Evolutionary conservation across 1,284 basidiomycete species (phyloP), one percentile per base, ranked within the genome.

Genomic region (Leccinum subrobustum): DNA sequence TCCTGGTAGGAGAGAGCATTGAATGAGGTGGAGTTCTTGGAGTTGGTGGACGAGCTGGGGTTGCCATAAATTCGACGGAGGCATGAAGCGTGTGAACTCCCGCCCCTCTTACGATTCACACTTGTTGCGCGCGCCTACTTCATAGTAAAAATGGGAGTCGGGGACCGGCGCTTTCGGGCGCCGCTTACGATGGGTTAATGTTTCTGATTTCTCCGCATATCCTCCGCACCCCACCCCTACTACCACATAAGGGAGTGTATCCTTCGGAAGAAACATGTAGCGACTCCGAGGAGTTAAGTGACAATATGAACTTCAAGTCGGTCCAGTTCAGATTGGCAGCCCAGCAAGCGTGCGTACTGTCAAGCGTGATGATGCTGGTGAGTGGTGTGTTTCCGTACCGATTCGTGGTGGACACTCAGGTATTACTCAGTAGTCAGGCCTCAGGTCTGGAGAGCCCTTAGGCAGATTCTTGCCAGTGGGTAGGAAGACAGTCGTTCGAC

Each of bases 281-380:
- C 39, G 9, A 11, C n/a, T 42, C 39, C 39, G n/a, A 42, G n/a
- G 39, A 42, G 39, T 25, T 25, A 25, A 6, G 25, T 25, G 25
- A 25, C 25, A 25, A 25, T 25, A 47, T 20, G 42, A 47, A 47
- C 42, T 20, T 47, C 33, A 1, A 35, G 33, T 35, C 12, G 18
- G 11, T 20, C 18, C 5, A 11, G 6, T 20, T 20, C 9, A 20
- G 42, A 20, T 20, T 31, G 31, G 42, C 9, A 44, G 8, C 18
- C 8, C 11, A 20, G 44, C 39, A 42, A n/a, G 8, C 39, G n/a
- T 4, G n/a, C 9, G 9, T 44, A 2, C 80, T 82, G 35, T 77
- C 60, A 27, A 86, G 77, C 0, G 83, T 86, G 73, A 87, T 84
- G 61, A 87, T 84, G 61, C 85, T 85, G n/a, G 67, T 78, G 64